Base-by-base conservation (phyloP, 306 rosid genomes). In the Cicer arietinum region DNA sequence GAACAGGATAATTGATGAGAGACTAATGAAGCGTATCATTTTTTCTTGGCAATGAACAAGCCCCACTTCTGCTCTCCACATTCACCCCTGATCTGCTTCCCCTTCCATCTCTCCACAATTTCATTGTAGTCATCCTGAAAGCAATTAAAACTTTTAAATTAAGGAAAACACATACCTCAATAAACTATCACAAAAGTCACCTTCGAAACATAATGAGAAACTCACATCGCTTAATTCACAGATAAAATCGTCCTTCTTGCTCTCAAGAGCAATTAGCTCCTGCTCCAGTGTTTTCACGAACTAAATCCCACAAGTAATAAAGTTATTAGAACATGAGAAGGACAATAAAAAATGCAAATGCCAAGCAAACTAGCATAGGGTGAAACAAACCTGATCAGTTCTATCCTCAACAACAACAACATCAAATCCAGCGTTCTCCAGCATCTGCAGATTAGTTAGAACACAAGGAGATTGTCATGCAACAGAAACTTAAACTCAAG, bases 391-490 rank as follows among this genome's bases (percentile, higher is more conserved):
- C 98, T 86, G 91, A 74, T 88, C 86, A 10, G 93, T 89, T 67
- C 86, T 90, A 77, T 94, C 97, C 83, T 92, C 96, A 10, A 84
- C 96, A 10, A 84, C 89, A 81, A 75, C 74, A 81, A 89, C 89
- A 47, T 86, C 85, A 85, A 94, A 94, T 78, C 97, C 97, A 82
- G 96, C 97, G n/a, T 83, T 85, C 73, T 71, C 65, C 10, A 94
- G 93, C 97, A 92, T 90, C 99, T 94, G 89, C 40, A 25, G 16
- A 77, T 20, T 52, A 56, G 68, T 83, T 81, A n/a, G 47, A 61
- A 74, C 53, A 56, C 58, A 50, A 41, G 14, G 25, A 52, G 7
- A 7, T 79, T 56, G 71, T 54, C 45, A 64, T n/a, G 73, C 64
- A 63, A 74, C 67, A 43, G 70, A 50, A 64, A 69, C 12, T 35